Percentiles rank a stretch among this genome's conserved stretches.
phyloP scores from a whole-genome alignment of 331 rosid genomes.

The Pyrus hybrid region DNA sequence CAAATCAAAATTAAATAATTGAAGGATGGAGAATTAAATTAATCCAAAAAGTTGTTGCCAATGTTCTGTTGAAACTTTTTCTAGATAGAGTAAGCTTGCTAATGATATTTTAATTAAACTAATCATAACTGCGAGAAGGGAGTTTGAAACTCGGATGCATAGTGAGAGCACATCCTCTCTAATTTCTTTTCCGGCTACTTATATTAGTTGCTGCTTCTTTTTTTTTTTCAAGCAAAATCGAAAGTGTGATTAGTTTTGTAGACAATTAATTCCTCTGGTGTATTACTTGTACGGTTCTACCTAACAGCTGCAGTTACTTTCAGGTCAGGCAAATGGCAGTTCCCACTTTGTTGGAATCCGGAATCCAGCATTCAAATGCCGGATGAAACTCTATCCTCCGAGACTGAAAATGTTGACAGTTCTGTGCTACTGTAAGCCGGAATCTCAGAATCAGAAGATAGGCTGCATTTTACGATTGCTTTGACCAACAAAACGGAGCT shows the following conservation, averaged over 20 bases:
- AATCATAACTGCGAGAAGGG: no score
- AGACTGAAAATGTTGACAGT: slow-evolving; percentile 1
- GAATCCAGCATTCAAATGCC: slow-evolving; percentile 35
- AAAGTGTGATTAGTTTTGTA: slow-evolving; percentile 30
- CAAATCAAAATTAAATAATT: no score
- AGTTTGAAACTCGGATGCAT: no score
- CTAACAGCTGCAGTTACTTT: background rate
- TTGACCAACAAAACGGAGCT: background rate
- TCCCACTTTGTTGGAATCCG: slow-evolving; percentile 43
- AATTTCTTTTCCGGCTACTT: no score
- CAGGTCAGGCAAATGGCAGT: slow-evolving; percentile 67
- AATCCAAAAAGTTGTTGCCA: background rate
- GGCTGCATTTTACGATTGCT: background rate
- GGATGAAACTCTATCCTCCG: slow-evolving; percentile 32
- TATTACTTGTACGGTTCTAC: no score
- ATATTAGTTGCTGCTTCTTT: no score
- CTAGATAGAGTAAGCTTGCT: slow-evolving; percentile 50
- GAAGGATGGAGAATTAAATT: no score
- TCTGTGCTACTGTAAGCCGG: background rate
- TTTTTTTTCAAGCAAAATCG: slow-evolving; percentile 43
- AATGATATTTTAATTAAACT: background rate
- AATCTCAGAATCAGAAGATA: background rate
- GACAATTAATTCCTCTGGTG: background rate
- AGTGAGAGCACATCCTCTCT: no score
- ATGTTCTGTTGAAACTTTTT: slow-evolving; percentile 37